Base-by-base conservation (phyloP, 371 early-diverging fungal species). In the Apophysomyces ossiformis region DNA sequence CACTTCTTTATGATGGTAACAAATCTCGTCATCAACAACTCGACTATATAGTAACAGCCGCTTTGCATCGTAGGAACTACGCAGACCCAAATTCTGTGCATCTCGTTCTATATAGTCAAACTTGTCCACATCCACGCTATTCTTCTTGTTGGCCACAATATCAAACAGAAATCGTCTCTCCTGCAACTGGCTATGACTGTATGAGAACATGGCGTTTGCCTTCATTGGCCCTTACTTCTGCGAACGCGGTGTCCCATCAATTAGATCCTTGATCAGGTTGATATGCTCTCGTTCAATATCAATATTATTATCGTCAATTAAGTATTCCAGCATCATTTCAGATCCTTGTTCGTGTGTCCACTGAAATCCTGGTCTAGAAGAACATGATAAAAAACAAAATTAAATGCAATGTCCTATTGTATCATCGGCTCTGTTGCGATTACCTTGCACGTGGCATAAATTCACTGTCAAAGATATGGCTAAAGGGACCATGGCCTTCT, bases 51-150 rank as follows among this genome's bases (percentile, higher is more conserved):
- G 85, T 81, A 97, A 89, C 5, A 95, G 77, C 39, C 98, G 81
- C 13, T 84, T 80, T 39, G 89, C 86, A 70, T 97, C 96, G 61
- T 93, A 92, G 32, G 92, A 90, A 43, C 85, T 86, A 50, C 89
- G 91, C 32, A 95, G 77, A 0, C 96, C 95, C 5, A 95, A 79
- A 65, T 95, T 92, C 68, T 91, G 88, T 60, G 93, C 92, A 78
- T 98, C 98, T 11, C 99, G 82, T 68, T 89, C 87, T 50, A 99
- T 84, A 68, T 98, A 99, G 74, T 99, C 99, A 77, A 96, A 97
- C 78, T 96, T 96, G 78, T 99, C 99, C 15, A 98, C 98, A 74
- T 99, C 99, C 21, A 98, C 85, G 37, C 92, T 90, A 69, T 94
- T 97, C 61, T 91, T 83, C 73, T 96, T 92, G 82, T 99, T 99